A percentile compares a stretch with the other conserved stretches of the same genome.
Evolutionary conservation across 2,329 filamentous ascomycete genomes (phyloP).

Genomic region (Diaporthe ilicicola): DNA sequence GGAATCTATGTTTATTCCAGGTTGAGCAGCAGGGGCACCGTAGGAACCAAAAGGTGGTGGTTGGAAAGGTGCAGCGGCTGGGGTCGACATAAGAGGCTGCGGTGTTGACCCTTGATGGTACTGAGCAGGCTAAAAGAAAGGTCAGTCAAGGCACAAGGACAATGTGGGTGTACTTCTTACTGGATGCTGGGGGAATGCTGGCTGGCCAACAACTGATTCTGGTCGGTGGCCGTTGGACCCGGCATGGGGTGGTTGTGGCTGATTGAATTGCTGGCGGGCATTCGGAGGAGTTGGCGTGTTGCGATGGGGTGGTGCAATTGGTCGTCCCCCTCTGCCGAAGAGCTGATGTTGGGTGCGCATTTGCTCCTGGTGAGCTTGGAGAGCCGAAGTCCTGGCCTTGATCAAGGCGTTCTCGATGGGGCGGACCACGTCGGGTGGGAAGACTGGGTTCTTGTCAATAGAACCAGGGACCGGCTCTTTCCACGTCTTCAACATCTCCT

Average conservation of each 20-base stretch:
- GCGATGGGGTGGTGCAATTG: conserved; percentile 63
- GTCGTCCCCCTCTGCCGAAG: conserved; percentile 58
- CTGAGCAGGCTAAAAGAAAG: conserved; percentile 34
- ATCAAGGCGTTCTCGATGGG: conserved; percentile 95
- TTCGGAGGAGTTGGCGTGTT: conserved; percentile 79
- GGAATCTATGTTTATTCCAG: conserved; percentile 71
- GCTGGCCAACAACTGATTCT: conserved; percentile 34
- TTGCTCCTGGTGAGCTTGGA: conserved; percentile 67
- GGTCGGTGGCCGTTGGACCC: conserved; percentile 43
- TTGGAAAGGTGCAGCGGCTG: conserved; percentile 51
- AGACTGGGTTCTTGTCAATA: conserved; percentile 90
- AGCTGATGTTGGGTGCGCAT: conserved; percentile 64
- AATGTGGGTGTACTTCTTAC: conserved; percentile 30
- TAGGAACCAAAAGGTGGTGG: conserved; percentile 50
- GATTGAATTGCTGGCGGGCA: conserved; percentile 46
- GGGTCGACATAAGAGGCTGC: conserved; percentile 48
- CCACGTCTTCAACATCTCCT: conserved; percentile 98
- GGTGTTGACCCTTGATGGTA: conserved; percentile 38
- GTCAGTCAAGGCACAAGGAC: conserved; percentile 32
- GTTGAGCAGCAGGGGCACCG: conserved; percentile 46
- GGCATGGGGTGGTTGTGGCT: conserved; percentile 47
- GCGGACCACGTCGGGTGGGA: conserved; percentile 83
- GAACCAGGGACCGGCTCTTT: conserved; percentile 96
- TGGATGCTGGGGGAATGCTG: conserved; percentile 34
- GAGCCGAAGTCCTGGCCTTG: conserved; percentile 73